phyloP scores from a whole-genome alignment of 805 yeast species.

The Metschnikowia matae region DNA sequence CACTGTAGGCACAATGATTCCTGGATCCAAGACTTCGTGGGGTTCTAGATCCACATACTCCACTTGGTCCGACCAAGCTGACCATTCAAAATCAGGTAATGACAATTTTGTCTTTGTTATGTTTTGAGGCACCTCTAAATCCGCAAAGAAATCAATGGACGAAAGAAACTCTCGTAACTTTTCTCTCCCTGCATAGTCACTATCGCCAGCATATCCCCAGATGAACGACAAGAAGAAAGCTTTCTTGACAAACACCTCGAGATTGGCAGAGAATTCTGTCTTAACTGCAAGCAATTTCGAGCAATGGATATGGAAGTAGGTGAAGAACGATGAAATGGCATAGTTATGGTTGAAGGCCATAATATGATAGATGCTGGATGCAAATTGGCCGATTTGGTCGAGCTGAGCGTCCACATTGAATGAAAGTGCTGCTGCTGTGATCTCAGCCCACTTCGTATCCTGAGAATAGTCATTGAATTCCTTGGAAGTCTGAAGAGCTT shows the following conservation, averaged over 20 bases:
- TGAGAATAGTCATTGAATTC: conserved; percentile 5
- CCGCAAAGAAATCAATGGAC: conserved; percentile 15
- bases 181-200: conserved; percentile 35
- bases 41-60: conserved; percentile 48
- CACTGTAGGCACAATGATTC: conserved; percentile 67
- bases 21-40: conserved; percentile 56
- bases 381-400: conserved; percentile 19
- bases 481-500: background rate
- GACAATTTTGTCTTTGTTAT: conserved; percentile 43
- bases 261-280: conserved; percentile 19
- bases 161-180: conserved; percentile 30
- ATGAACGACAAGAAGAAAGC: conserved; percentile 36
- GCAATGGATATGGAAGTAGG: conserved; percentile 37
- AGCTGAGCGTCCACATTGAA: background rate
- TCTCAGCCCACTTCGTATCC: conserved; percentile 10
- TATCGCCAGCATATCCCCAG: conserved; percentile 70
- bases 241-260: conserved; percentile 27
- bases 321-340: conserved; percentile 35
- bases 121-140: conserved; percentile 9
- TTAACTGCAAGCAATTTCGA: conserved; percentile 16
- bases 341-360: conserved; percentile 45
- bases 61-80: conserved; percentile 36
- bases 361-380: conserved; percentile 40
- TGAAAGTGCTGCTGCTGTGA: conserved; percentile 6
- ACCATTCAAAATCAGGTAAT: conserved; percentile 47